Conservation (phyloP, 1,139 yeast genomes). For the Dujonia santamariae region DNA sequence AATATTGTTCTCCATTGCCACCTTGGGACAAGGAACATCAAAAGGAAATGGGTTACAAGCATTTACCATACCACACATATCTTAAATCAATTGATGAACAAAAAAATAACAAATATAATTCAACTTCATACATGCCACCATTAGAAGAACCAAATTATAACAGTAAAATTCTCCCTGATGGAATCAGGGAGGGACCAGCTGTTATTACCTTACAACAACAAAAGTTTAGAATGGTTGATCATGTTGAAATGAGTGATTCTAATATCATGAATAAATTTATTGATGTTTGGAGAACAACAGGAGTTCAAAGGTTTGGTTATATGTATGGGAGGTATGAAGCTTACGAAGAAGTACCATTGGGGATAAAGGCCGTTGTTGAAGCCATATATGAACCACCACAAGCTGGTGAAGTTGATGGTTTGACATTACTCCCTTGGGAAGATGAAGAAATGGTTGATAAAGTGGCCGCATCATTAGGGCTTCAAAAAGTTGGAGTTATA, state of each 20-base stretch:
- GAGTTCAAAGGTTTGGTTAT: constrained; percentile 82
- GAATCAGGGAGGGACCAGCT: constrained; percentile 94
- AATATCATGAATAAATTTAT: constrained; percentile 76
- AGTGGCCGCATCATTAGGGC: constrained; percentile 60
- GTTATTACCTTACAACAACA: constrained; percentile 92
- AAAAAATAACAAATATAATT: constrained; percentile 60
- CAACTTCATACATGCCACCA: constrained; percentile 74
- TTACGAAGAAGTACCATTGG: constrained; percentile 84
- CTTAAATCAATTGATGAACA: constrained; percentile 68
- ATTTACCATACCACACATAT: constrained; percentile 82
- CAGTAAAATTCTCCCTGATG: constrained; percentile 66
- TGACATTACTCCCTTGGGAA: constrained; percentile 64
- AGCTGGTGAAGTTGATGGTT: constrained; percentile 79
- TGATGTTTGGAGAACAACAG: constrained; percentile 87
- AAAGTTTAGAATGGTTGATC: constrained; percentile 93
- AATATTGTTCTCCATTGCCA: constrained; percentile 91
- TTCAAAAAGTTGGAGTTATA: constrained; percentile 74
- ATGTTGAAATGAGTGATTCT: constrained; percentile 83
- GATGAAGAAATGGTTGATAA: constrained; percentile 52
- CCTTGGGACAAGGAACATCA: constrained; percentile 88
- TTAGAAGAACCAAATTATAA: constrained; percentile 67
- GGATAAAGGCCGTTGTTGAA: constrained; percentile 90
- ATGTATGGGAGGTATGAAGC: constrained; percentile 78
- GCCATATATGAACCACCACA: constrained; percentile 95
- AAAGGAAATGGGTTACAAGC: constrained; percentile 77